phyloP scores from a whole-genome alignment of 768 basidiomycete genomes.

The Lactarius akahatsu region DNA sequence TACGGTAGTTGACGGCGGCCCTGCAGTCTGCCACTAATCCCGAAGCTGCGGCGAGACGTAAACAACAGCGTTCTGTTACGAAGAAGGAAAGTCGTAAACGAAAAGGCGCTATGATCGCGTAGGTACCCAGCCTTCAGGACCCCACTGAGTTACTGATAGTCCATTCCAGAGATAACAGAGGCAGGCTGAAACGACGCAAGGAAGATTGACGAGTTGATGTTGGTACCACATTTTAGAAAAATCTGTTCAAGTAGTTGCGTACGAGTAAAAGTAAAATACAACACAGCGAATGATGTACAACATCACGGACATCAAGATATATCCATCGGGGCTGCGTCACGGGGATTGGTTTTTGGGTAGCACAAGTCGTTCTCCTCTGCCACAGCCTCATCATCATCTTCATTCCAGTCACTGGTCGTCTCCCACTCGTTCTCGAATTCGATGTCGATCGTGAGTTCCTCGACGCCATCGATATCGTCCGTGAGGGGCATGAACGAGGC shows the following conservation, averaged over 20 bases:
- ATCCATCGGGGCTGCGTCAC: conserved; percentile 44
- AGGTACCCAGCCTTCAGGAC: conserved; percentile 36
- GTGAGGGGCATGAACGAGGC: conserved; percentile 62
- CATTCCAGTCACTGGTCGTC: conserved; percentile 87
- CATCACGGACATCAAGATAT: conserved; percentile 36
- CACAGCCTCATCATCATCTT: conserved; percentile 78
- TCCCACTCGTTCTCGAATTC: conserved; percentile 92
- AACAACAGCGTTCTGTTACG: conserved; percentile 62
- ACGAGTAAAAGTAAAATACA: conserved; percentile 25
- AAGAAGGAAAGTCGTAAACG: conserved; percentile 89
- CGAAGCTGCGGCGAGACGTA: conserved; percentile 71
- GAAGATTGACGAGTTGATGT: conserved; percentile 34
- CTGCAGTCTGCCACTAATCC: conserved; percentile 70
- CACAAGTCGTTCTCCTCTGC: conserved; percentile 70
- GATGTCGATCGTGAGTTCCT: conserved; percentile 68
- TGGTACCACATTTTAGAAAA: neutral
- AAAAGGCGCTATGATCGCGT: conserved; percentile 63
- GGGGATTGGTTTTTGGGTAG: conserved; percentile 47
- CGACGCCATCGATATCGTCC: conserved; percentile 51
- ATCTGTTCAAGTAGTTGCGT: conserved; percentile 2
- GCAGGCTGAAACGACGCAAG: conserved; percentile 47
- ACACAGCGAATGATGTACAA: conserved; percentile 19
- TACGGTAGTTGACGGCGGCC: conserved; percentile 10
- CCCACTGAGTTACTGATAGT: conserved; percentile 16
- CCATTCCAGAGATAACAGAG: conserved; percentile 46